Conservation (phyloP, 2,329 filamentous ascomycete genomes). For the Calonectria pteridis region DNA sequence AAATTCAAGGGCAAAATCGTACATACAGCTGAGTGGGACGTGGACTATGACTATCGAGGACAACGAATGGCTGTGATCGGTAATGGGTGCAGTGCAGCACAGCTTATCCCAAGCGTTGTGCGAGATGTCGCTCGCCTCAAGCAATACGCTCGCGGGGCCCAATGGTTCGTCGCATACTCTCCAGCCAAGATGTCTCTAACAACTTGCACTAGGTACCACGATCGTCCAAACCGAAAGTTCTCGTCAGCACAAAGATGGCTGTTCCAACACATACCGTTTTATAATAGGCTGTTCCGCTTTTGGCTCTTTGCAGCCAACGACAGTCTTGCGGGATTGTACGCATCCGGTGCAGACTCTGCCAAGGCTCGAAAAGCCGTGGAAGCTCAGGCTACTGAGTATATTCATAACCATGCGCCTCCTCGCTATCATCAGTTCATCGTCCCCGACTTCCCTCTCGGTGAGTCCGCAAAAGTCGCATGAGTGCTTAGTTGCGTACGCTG, state of each 20-base stretch:
- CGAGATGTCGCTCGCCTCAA: conserved; percentile 3
- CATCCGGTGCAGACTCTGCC: not conserved
- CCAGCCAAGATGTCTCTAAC: not conserved
- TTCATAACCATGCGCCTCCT: conserved; percentile 30
- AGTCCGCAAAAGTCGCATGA: not conserved
- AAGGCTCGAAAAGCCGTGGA: not conserved
- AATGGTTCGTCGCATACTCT: conserved; percentile 6
- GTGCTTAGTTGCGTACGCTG: not conserved
- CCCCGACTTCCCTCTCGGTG: conserved; percentile 43
- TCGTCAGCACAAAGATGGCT: not conserved
- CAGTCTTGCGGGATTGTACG: conserved; percentile 8
- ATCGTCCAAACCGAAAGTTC: conserved; percentile 13
- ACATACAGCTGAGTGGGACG: conserved; percentile 20
- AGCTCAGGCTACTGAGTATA: conserved; percentile 11
- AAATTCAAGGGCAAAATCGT: conserved; percentile 16
- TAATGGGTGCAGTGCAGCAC: conserved; percentile 18
- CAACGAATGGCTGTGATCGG: conserved; percentile 24
- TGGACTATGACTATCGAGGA: conserved; percentile 4
- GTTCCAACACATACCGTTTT: conserved; percentile 10
- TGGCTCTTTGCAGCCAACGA: conserved; percentile 14
- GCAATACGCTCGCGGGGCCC: conserved; percentile 20
- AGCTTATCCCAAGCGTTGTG: conserved; percentile 13
- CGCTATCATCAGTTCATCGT: conserved; percentile 43
- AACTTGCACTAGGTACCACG: conserved; percentile 6
- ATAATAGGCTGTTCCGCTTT: not conserved